A percentile compares a stretch with the other conserved stretches of the same genome.
phyloP scores from a whole-genome alignment of 2,329 filamentous ascomycete species.

The Cryphonectria carpinicola region DNA sequence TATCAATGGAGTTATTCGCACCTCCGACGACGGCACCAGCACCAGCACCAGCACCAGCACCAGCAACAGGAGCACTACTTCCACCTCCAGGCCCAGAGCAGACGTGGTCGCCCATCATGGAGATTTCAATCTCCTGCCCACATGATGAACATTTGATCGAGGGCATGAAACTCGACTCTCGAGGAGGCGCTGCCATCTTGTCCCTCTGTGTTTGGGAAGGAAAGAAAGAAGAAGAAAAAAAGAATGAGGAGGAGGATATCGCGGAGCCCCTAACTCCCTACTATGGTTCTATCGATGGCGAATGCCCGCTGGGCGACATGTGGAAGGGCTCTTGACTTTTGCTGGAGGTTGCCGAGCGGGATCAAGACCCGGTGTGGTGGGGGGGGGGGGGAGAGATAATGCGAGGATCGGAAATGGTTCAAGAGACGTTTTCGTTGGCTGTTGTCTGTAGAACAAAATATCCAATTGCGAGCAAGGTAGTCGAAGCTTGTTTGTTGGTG shows the following conservation, averaged over 20 bases:
- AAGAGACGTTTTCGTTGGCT: not conserved
- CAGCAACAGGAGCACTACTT: constrained; percentile 30
- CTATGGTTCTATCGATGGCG: not conserved
- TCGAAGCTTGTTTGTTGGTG: not conserved
- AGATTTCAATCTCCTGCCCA: constrained; percentile 77
- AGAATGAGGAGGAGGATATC: not conserved
- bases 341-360: no score
- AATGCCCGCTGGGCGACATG: constrained; percentile 7
- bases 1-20: constrained; percentile 37
- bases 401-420: not conserved
- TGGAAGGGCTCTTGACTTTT: not conserved
- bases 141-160: constrained; percentile 89
- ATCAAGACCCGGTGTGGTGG: not conserved
- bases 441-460: not conserved
- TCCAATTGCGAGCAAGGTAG: not conserved
- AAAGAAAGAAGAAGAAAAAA: not conserved
- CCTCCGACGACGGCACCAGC: not conserved
- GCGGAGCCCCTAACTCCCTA: not conserved
- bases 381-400: not conserved
- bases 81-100: constrained; percentile 53
- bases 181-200: constrained; percentile 52
- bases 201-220: constrained; percentile 1
- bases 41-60: no score
- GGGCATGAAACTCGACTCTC: constrained; percentile 74
- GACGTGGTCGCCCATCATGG: constrained; percentile 82